phyloP scores from a whole-genome alignment of 495 filamentous ascomycete species.

The Daldinia caldariorum region DNA sequence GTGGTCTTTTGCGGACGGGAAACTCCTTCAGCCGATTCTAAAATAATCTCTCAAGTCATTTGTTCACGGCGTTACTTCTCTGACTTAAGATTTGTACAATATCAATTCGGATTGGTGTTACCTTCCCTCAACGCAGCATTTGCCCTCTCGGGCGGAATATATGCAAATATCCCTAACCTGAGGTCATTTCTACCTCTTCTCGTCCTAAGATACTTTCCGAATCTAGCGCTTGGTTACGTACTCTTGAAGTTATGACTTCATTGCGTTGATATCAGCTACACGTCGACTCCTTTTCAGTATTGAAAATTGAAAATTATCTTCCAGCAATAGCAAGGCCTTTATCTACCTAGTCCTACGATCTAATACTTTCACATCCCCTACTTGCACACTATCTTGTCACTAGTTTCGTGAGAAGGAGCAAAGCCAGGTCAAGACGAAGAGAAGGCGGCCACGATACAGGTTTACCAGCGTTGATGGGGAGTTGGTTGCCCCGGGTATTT shows the following conservation, averaged over 20 bases:
- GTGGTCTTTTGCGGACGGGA: conserved; percentile 24
- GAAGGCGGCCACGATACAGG: conserved; percentile 15
- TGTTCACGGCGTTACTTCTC: conserved; percentile 10
- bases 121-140: conserved; percentile 22
- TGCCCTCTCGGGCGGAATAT: conserved; percentile 29
- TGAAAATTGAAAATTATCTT: conserved; percentile 11
- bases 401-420: conserved; percentile 22
- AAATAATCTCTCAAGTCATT: conserved; percentile 29
- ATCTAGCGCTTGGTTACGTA: conserved; percentile 17
- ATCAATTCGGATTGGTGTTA: conserved; percentile 20
- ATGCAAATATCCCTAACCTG: conserved; percentile 28
- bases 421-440: conserved; percentile 16
- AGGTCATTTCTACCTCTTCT: conserved; percentile 1
- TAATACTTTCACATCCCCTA: conserved; percentile 6
- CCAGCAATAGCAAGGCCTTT: conserved; percentile 15
- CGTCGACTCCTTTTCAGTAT: conserved; percentile 14
- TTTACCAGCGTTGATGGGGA: conserved; percentile 20
- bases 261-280: conserved; percentile 28
- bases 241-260: conserved; percentile 29
- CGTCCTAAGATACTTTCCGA: conserved; percentile 14
- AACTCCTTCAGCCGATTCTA: conserved; percentile 30
- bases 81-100: conserved; percentile 8
- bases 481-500: conserved; percentile 23
- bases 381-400: conserved; percentile 20
- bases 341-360: conserved; percentile 11